Evolutionary conservation across 2,329 filamentous ascomycete species (phyloP).

Genomic region (Fusarium algeriense): DNA sequence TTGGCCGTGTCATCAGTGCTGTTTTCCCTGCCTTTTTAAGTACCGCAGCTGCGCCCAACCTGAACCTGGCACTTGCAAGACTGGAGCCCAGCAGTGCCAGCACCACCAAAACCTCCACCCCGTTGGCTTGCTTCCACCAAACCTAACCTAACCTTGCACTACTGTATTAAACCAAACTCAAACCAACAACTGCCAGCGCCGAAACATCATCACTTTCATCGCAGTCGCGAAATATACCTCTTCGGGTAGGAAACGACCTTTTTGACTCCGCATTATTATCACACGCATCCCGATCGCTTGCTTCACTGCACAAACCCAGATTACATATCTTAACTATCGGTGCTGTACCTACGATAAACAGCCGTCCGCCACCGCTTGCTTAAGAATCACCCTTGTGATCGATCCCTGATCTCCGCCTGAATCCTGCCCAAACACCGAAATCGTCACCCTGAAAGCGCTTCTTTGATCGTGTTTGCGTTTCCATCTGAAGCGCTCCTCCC

Average conservation of each 20-base stretch:
- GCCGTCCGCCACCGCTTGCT: slow-evolving; percentile 28
- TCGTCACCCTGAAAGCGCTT: neutral
- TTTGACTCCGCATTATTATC: slow-evolving; percentile 1
- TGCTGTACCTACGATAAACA: slow-evolving; percentile 8
- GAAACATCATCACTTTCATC: slow-evolving; percentile 27
- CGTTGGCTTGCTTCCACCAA: slow-evolving; percentile 1
- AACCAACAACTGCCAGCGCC: slow-evolving; percentile 30
- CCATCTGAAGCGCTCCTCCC: slow-evolving; percentile 24
- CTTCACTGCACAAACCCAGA: neutral
- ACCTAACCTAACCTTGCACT: slow-evolving; percentile 14
- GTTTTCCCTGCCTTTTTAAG: slow-evolving; percentile 31
- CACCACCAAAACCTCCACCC: slow-evolving; percentile 32
- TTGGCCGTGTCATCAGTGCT: slow-evolving; percentile 19
- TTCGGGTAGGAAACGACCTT: neutral
- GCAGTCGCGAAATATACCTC: slow-evolving; percentile 15
- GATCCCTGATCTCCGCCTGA: slow-evolving; percentile 29
- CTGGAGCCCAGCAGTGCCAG: slow-evolving; percentile 1
- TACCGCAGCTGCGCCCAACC: slow-evolving; percentile 37
- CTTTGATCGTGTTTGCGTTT: slow-evolving; percentile 11
- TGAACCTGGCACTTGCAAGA: slow-evolving; percentile 11
- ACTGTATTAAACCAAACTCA: slow-evolving; percentile 22
- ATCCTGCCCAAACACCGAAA: slow-evolving; percentile 23
- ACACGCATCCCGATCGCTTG: neutral
- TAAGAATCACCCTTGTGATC: slow-evolving; percentile 38
- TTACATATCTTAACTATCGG: neutral